Evolutionary conservation across 352 stramenopile genomes (phyloP), one percentile per base, ranked within the genome.

Genomic region (Phytophthora lateralis): DNA sequence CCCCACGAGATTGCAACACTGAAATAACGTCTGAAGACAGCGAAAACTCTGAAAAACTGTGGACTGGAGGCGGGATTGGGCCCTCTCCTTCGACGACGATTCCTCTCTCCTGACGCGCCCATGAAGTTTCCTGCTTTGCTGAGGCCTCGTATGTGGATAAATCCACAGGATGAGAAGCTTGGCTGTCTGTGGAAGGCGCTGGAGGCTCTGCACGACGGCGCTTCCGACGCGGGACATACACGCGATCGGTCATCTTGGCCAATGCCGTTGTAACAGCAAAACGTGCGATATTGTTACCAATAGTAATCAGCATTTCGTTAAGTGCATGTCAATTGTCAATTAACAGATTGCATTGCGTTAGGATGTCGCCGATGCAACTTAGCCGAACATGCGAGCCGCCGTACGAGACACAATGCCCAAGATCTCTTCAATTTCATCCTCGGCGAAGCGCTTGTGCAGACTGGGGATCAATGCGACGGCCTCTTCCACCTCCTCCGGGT

Each of bases 391-490:
- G 55, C 88, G 85, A 27, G 88, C 89, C 1, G 89, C 85, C 29
- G 87, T 94, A 51, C 89, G 85, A 45, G 86, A 94, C 35, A 97
- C 89, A 53, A 95, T 96, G 35, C 80, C 79, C 20, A 97, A 55
- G 42, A 97, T 95, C 63, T 97, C 89, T 62, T 97, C 88, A 50
- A 97, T 95, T 69, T 97, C 88, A 41, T 96, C 88, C 55, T 96
- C 89, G 6, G 79, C 85, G 38, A 96, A 95, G 51, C 83, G 82
- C 72, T 94, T 95, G 59, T 96, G 84, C 32, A 97, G 71, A 65
- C 86, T 96, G 50, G 89, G 89, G 48, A 97, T 94, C 35, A 97
- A 73, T 59, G 89, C 86, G 20, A 93, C 84, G 29, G 89, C 86
- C 60, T 97, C 89, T 62, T 97, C 89, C 2, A 93, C 82, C 55